Evolutionary conservation across 192 early-diverging fungal species (phyloP).

Genomic region (Kappamyces sp.): DNA sequence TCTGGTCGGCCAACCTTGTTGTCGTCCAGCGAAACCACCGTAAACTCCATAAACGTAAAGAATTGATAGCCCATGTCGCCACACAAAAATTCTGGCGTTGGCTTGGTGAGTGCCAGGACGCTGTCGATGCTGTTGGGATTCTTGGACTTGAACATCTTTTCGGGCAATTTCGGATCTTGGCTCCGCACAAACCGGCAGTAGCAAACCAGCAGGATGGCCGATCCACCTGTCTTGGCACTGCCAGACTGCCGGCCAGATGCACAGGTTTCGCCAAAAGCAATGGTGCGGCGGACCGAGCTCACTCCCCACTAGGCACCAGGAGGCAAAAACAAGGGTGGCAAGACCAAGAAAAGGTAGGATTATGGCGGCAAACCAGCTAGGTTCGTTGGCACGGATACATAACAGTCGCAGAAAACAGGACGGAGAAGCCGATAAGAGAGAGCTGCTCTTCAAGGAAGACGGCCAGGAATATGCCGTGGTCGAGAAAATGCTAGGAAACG

Average conservation of each 20-base stretch:
- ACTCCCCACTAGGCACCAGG: too few species aligned
- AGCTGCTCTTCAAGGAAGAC: conserved; percentile 95
- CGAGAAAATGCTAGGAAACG: conserved; percentile 93
- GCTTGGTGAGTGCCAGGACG: too few species aligned
- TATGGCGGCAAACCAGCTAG: background rate
- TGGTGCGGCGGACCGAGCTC: too few species aligned
- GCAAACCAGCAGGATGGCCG: too few species aligned
- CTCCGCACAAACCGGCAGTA: too few species aligned
- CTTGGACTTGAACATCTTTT: too few species aligned
- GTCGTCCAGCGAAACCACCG: too few species aligned
- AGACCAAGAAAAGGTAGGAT: conserved; percentile 48
- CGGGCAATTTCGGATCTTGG: too few species aligned
- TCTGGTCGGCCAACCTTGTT: background rate
- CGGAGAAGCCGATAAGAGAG: conserved; percentile 90
- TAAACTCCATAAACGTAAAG: background rate
- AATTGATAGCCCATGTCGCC: background rate
- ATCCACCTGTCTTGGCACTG: too few species aligned
- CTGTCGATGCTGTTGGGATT: too few species aligned
- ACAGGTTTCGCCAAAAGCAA: too few species aligned
- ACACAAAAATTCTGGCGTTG: background rate
- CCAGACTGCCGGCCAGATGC: too few species aligned
- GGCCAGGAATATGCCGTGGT: conserved; percentile 97
- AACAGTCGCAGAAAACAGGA: conserved; percentile 90
- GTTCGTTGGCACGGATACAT: background rate
- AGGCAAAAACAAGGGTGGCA: conserved; percentile 92